Percentiles rank a stretch among this genome's conserved stretches.
Evolutionary conservation across 2,329 filamentous ascomycete species (phyloP).

Genomic region (Cordyceps pruinosa): DNA sequence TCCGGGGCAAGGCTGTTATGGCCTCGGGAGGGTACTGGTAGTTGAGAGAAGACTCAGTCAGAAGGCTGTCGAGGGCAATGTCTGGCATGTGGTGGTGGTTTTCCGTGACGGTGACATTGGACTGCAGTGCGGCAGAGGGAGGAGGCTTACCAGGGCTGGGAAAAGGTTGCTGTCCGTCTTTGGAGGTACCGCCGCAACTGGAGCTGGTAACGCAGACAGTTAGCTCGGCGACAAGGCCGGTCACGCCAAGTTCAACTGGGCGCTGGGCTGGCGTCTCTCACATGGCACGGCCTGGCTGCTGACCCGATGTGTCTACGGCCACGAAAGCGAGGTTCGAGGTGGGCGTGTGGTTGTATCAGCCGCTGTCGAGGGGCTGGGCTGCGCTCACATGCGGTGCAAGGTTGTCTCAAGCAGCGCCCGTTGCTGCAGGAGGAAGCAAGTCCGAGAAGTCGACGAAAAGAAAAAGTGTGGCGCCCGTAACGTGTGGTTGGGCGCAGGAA

Average conservation of each 20-base stretch:
- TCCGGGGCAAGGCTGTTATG: neutral
- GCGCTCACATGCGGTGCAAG: constrained; percentile 2
- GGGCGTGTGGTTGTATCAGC: neutral
- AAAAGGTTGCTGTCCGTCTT: neutral
- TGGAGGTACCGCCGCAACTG: no score
- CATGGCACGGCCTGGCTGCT: constrained; percentile 4
- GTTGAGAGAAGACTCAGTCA: neutral
- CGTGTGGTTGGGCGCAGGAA: neutral
- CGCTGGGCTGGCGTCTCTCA: constrained; percentile 5
- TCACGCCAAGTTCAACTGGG: neutral
- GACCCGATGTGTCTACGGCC: neutral
- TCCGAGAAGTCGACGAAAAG: no score
- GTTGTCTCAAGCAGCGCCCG: neutral
- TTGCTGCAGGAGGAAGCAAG: neutral
- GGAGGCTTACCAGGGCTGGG: neutral
- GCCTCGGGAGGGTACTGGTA: neutral
- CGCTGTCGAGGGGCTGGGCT: neutral
- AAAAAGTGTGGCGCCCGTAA: constrained; percentile 3
- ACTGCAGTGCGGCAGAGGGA: neutral
- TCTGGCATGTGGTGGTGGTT: neutral
- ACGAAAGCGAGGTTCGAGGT: constrained; percentile 4
- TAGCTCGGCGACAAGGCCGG: neutral
- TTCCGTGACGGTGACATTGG: neutral
- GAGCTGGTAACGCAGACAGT: no score
- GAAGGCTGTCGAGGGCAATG: neutral